Base-by-base conservation (phyloP, 1,284 basidiomycete species). In the Moniliella sp. region DNA sequence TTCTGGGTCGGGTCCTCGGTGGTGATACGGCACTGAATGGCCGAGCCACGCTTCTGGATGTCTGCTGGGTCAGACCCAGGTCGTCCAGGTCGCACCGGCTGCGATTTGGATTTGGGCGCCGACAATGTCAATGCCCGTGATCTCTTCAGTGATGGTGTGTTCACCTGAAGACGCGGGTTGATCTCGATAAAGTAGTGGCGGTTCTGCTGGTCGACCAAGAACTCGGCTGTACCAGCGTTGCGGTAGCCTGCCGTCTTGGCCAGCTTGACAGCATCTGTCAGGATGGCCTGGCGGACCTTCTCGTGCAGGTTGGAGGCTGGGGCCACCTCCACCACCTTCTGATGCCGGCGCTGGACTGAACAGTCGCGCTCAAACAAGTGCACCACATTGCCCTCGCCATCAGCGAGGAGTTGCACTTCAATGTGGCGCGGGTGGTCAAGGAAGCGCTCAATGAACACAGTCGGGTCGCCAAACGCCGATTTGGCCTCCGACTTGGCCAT, bases 81-180 rank as follows among this genome's bases (percentile, higher is more conserved):
- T 94, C 84, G 18, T 80, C 74, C 30, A 97, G 74, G 14, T 86
- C 86, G 38, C 21, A n/a, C 91, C 91, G 30, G 83, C 86, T 17
- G 88, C 88, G 53, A 97, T 93, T n/a, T 93, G 86, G 50, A 97
- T 94, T 64, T 94, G 88, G 18, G 86, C 84, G 33, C 84, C 86
- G 37, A 94, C 84, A 46, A 97, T 91, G 60, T 97, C 88, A 61
- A 94, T 83, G n/a, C 88, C 88, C 39, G 88, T 94, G 57, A 97
- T 93, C 61, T 93, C 86, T n/a, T 94, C 86, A 76, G 58, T 57
- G 39, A 44, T 57, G 27, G 88, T n/a, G 66, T 94, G 46, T 31
- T 49, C 46, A 49, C 46, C 28, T 49, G 46, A 11, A 49, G 27
- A 29, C 46, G 45, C 12, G 46, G 46, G 36, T 62, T 62, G 49